Evolutionary conservation across 495 filamentous ascomycete species (phyloP).

Genomic region (Pseudevernia furfuracea): DNA sequence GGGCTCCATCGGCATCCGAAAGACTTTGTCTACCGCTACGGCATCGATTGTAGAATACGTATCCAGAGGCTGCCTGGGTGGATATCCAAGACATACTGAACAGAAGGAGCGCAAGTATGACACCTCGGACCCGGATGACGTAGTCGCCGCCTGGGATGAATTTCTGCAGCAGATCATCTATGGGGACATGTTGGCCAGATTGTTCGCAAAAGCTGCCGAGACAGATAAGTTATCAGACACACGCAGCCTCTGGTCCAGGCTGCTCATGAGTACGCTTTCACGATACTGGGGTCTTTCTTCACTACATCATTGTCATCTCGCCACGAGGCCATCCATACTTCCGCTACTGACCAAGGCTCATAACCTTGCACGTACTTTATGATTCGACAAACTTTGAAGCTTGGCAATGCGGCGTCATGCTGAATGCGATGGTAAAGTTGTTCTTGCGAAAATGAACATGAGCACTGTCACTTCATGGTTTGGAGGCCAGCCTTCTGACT

Average conservation of each 20-base stretch:
- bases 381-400: slow-evolving; percentile 52
- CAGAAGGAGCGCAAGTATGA: slow-evolving; percentile 43
- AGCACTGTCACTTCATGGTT: slow-evolving; percentile 59
- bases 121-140: slow-evolving; percentile 42
- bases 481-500: slow-evolving; percentile 50
- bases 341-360: slow-evolving; percentile 51
- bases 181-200: slow-evolving; percentile 48
- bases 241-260: slow-evolving; percentile 48
- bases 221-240: slow-evolving; percentile 48
- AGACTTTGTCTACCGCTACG: slow-evolving; percentile 56
- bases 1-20: slow-evolving; percentile 53
- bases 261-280: slow-evolving; percentile 46
- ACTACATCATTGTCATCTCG: slow-evolving; percentile 54
- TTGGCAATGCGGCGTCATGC: slow-evolving; percentile 66
- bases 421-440: slow-evolving; percentile 55
- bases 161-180: slow-evolving; percentile 50
- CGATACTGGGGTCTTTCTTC: slow-evolving; percentile 50
- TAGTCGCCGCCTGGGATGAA: slow-evolving; percentile 49
- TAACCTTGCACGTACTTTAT: slow-evolving; percentile 50
- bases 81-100: slow-evolving; percentile 35
- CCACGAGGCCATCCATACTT: slow-evolving; percentile 55
- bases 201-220: slow-evolving; percentile 47
- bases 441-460: slow-evolving; percentile 57
- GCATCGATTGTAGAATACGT: slow-evolving; percentile 53
- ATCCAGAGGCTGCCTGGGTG: slow-evolving; percentile 48